Percentiles rank a stretch among this genome's conserved stretches.
Evolutionary conservation across 106 monocot genomes (phyloP).

Genomic region (Apostasia ramifera): DNA sequence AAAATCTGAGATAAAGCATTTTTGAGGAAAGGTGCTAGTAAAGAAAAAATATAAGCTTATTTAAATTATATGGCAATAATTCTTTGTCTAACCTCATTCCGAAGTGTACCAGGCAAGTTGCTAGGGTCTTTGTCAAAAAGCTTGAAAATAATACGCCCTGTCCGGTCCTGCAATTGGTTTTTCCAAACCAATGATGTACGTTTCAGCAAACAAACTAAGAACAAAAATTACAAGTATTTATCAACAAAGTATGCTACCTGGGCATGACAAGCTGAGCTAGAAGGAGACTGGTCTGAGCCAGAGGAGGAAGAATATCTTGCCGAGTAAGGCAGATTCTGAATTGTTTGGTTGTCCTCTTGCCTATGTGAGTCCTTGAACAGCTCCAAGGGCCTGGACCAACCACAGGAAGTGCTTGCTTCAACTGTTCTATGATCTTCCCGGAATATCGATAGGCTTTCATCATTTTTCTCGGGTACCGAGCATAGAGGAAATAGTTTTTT

Average conservation of each 20-base stretch:
- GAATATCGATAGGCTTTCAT: slow-evolving; percentile 15
- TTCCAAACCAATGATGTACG: neutral
- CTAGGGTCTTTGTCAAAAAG: slow-evolving; percentile 94
- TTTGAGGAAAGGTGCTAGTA: neutral
- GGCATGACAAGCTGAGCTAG: slow-evolving; percentile 74
- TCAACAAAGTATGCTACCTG: slow-evolving; percentile 41
- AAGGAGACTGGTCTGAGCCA: slow-evolving; percentile 89
- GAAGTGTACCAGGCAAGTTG: slow-evolving; percentile 58
- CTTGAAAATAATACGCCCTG: slow-evolving; percentile 82
- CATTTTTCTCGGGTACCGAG: slow-evolving; percentile 28
- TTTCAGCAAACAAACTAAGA: too few relatives aligned
- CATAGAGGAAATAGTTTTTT: slow-evolving; percentile 70
- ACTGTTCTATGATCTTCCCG: slow-evolving; percentile 34
- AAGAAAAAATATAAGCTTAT: neutral
- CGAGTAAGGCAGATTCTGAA: slow-evolving; percentile 12
- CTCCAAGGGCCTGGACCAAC: slow-evolving; percentile 31
- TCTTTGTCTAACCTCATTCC: slow-evolving; percentile 41
- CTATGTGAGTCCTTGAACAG: slow-evolving; percentile 37
- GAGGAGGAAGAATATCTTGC: slow-evolving; percentile 51
- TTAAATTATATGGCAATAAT: neutral
- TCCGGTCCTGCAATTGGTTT: slow-evolving; percentile 58
- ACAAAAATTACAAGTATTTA: neutral
- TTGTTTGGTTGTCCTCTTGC: slow-evolving; percentile 3
- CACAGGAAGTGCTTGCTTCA: slow-evolving; percentile 45
- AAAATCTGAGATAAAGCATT: slow-evolving; percentile 48